phyloP scores from a whole-genome alignment of 2,329 filamentous ascomycete species.

The Thelonectria discophora region DNA sequence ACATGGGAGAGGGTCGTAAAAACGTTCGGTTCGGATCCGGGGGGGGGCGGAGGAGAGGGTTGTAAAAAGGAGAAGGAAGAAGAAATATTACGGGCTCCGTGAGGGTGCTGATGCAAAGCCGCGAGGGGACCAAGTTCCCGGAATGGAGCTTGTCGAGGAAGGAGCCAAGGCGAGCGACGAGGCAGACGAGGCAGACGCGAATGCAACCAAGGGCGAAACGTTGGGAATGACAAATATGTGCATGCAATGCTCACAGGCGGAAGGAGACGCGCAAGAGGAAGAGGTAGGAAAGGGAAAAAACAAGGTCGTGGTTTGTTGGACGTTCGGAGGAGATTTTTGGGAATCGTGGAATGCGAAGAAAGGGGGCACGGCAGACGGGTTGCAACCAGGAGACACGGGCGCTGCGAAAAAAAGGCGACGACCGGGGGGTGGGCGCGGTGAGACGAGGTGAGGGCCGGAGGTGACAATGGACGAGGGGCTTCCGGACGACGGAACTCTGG shows the following conservation, averaged over 20 bases:
- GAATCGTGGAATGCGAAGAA: slow-evolving; percentile 40
- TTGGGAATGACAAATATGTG: slow-evolving; percentile 42
- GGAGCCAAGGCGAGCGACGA: slow-evolving; percentile 39
- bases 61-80: slow-evolving; percentile 25
- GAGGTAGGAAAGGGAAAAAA: neutral
- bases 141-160: slow-evolving; percentile 38
- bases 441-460: too few species aligned
- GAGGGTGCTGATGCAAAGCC: slow-evolving; percentile 30
- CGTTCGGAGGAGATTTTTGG: slow-evolving; percentile 30
- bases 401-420: too few species aligned
- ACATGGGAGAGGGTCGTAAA: slow-evolving; percentile 45
- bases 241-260: slow-evolving; percentile 42
- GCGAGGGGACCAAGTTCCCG: slow-evolving; percentile 39
- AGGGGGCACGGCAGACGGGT: slow-evolving; percentile 44
- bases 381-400: slow-evolving; percentile 33
- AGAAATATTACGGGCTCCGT: slow-evolving; percentile 43
- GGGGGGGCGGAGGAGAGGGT: too few species aligned
- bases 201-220: slow-evolving; percentile 37
- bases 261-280: slow-evolving; percentile 29
- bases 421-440: too few species aligned
- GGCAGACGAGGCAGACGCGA: slow-evolving; percentile 39
- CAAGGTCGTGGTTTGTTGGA: slow-evolving; percentile 30
- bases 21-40: slow-evolving; percentile 33
- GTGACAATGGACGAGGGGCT: too few species aligned
- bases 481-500: slow-evolving; percentile 20